Conservation (phyloP, 192 early-diverging fungal genomes). For the Gryganskiella cystojenkinii region DNA sequence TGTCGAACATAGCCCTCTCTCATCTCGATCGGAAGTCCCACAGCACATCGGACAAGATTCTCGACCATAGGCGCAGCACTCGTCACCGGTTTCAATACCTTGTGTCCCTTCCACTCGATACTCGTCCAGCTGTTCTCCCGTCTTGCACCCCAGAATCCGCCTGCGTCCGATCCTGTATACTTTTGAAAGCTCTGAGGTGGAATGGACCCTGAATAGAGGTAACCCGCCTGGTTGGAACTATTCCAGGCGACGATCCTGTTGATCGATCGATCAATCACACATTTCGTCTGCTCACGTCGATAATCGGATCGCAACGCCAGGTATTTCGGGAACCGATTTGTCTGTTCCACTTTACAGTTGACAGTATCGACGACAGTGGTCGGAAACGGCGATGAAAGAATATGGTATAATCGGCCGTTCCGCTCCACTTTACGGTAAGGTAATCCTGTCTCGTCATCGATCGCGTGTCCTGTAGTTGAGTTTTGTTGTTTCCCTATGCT, state of each 20-base stretch:
- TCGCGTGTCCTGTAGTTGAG: constrained; percentile 1
- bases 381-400: constrained; percentile 59
- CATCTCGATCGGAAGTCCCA: constrained; percentile 54
- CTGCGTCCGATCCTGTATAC: constrained; percentile 21
- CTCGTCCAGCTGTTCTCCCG: constrained; percentile 44
- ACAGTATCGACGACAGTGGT: constrained; percentile 62
- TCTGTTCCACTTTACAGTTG: constrained; percentile 56
- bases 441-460: constrained; percentile 23
- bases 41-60: constrained; percentile 53
- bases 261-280: constrained; percentile 18
- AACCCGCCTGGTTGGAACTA: constrained; percentile 28
- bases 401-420: constrained; percentile 42
- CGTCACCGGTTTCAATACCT: constrained; percentile 45
- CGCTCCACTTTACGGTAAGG: constrained; percentile 44
- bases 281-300: constrained; percentile 28
- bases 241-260: constrained; percentile 35
- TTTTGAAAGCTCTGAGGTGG: constrained; percentile 45
- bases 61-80: constrained; percentile 57
- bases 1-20: constrained; percentile 62
- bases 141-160: constrained; percentile 22
- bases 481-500: constrained; percentile 37
- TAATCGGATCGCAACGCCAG: constrained; percentile 38
- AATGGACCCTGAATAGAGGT: constrained; percentile 39
- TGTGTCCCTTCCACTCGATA: constrained; percentile 50
- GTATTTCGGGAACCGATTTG: constrained; percentile 50